Evolutionary conservation across 2,329 filamentous ascomycete genomes (phyloP), one percentile per base, ranked within the genome.

Genomic region (Penicillium paneum): DNA sequence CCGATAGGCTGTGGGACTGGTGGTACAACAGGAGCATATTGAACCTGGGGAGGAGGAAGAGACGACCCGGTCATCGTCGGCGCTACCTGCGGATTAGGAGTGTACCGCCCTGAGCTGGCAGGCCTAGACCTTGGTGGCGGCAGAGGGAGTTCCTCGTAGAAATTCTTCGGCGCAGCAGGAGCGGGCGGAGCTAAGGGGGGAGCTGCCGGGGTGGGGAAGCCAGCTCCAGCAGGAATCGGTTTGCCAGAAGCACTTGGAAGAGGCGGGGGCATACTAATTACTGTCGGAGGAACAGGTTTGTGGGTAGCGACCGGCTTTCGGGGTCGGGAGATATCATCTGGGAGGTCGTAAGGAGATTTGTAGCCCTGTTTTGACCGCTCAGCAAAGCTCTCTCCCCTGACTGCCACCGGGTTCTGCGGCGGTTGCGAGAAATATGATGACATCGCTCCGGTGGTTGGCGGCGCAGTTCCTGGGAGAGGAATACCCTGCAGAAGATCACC

Each of bases 321-420:
- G 66, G 88, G 74, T 26, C 73, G 71, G 26, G 80, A 83, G 29
- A 99, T 82, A 51, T 97, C 93, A 74, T 94, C 90, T 4, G 94
- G 94, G 19, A 99, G 79, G 74, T 99, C 95, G 66, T 97, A 99
- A 0, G 94, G 94, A 19, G 93, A 97, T 45, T 88, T 83, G 70
- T 99, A 99, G 8, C 93, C 92, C 52, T 90, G 90, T 74, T 96
- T 97, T 3, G 90, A 79, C 72, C 95, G 95, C 71, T 93, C 88
- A 6, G 83, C 90, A 72, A 96, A 99, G 73, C 93, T 97, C 69
- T 95, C 85, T 1, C 84, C 79, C 73, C 85, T 85, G 55, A 60
- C 61, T 44, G 74, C 67, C 17, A 76, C 69, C 6, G 65, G 62
- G 15, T 64, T 66, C 24, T 64, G 60, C 1, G 66, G 56, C 35